A percentile compares a stretch with the other conserved stretches of the same genome.
Evolutionary conservation across 371 early-diverging fungal species (phyloP).

Genomic region (Ordospora colligata): DNA sequence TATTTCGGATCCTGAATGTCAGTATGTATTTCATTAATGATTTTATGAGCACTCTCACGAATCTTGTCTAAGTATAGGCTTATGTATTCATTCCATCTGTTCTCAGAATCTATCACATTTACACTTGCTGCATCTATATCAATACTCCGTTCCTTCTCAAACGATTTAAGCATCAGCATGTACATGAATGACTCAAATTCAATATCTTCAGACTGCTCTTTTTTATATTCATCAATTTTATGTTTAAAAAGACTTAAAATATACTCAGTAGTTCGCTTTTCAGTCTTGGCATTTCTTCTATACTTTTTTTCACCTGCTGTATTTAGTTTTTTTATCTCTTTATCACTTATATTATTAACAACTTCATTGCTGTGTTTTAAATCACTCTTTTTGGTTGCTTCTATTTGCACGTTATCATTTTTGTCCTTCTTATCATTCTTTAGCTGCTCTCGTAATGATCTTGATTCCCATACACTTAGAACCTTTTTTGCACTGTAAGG

Average conservation of each 20-base stretch:
- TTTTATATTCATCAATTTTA: too few relatives aligned
- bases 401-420: too few relatives aligned
- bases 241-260: too few relatives aligned
- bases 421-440: too few relatives aligned
- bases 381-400: too few relatives aligned
- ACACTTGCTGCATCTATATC: neutral
- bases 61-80: neutral
- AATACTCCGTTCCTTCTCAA: neutral
- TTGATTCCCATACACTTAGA: constrained; percentile 18
- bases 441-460: too few relatives aligned
- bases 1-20: neutral
- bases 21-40: neutral
- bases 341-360: too few relatives aligned
- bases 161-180: neutral
- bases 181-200: neutral
- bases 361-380: too few relatives aligned
- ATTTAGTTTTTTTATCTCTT: too few relatives aligned
- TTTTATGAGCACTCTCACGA: neutral
- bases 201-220: neutral
- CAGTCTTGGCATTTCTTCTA: too few relatives aligned
- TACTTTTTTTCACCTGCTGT: too few relatives aligned
- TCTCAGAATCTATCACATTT: neutral
- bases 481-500: constrained; percentile 37
- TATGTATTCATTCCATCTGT: neutral
- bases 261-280: too few relatives aligned